Base-by-base conservation (phyloP, 2,329 filamentous ascomycete genomes). In the Aureobasidium sp. region DNA sequence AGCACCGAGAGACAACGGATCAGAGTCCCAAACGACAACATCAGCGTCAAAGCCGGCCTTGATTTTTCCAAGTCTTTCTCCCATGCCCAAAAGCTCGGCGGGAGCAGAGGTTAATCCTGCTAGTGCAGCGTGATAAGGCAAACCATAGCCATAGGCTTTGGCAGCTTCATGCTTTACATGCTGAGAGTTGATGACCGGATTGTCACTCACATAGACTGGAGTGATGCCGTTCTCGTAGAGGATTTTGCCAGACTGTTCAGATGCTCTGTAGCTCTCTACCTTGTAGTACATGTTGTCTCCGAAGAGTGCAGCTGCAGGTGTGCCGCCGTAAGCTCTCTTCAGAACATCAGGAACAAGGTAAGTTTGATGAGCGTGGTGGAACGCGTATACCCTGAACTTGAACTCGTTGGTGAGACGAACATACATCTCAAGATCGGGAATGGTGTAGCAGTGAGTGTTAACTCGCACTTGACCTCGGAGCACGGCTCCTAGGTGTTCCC, bases 211-310 rank as follows among this genome's bases (percentile, higher is more conserved):
- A 65, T 87, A 88, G 25, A 87, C 81, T 1, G 85, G 80, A 0
- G 85, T 87, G 36, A 89, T 77, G 29, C 83, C 85, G 62, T 82
- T 79, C 25, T 88, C 85, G 66, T 84, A 84, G 0, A 89, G 78
- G 4, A 84, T 78, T 69, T 87, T 88, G 29, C 86, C 86, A 1
- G 86, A 86, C 63, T 82, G 82, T 70, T 88, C 84, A 12, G 84
- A 87, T 0, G 81, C 86, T 5, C 82, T 76, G 66, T 86, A 87
- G 0, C 85, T 76, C 73, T 89, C 87, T 1, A 82, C 78, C 73
- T 89, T 88, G 79, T 88, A 89, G 71, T 83, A 87, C 83, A 88
- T 88, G 70, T 86, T 87, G 68, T 89, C 86, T 11, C 87, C 86
- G 67, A 89, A 89, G 3, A 88, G 75, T n/a, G 82, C 86, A 17